These are phyloP conservation scores for Boletellus deceptivus DNA, from an alignment of 1,284 basidiomycete genomes.

Conservation along the genomic window DNA sequence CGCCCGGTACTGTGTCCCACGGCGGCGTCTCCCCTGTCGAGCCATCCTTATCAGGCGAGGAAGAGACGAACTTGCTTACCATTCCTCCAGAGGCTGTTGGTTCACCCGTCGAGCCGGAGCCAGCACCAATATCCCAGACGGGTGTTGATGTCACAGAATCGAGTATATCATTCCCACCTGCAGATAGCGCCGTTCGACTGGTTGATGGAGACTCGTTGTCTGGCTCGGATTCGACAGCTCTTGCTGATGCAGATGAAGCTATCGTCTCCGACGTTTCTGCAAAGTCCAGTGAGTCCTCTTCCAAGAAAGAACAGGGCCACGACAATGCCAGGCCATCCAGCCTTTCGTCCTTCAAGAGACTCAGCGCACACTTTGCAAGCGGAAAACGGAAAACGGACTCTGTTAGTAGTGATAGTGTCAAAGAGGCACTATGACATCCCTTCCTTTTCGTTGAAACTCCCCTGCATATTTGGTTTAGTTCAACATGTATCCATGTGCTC, in stretches of 20 bases:
- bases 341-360: conserved; percentile 54
- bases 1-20: neutral
- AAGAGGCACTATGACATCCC: conserved; percentile 29
- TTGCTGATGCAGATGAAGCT: conserved; percentile 30
- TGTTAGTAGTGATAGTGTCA: conserved; percentile 36
- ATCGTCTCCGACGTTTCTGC: conserved; percentile 26
- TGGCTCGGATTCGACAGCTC: conserved; percentile 30
- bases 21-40: conserved; percentile 11
- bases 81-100: conserved; percentile 34
- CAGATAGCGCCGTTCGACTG: conserved; percentile 49
- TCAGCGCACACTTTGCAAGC: conserved; percentile 37
- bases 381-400: conserved; percentile 56
- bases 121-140: neutral
- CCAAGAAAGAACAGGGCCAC: conserved; percentile 34
- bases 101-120: conserved; percentile 9
- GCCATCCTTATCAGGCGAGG: conserved; percentile 21
- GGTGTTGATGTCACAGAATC: conserved; percentile 4
- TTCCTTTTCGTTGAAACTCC: conserved; percentile 9
- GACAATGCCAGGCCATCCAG: conserved; percentile 53
- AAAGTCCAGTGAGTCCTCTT: conserved; percentile 10
- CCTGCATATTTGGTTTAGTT: conserved; percentile 18
- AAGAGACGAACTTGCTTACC: conserved; percentile 46
- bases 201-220: conserved; percentile 48
- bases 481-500: conserved; percentile 21
- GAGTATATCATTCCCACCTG: conserved; percentile 1